Evolutionary conservation across 257 asterid genomes (phyloP).

Genomic region (Ehretia macrophylla): DNA sequence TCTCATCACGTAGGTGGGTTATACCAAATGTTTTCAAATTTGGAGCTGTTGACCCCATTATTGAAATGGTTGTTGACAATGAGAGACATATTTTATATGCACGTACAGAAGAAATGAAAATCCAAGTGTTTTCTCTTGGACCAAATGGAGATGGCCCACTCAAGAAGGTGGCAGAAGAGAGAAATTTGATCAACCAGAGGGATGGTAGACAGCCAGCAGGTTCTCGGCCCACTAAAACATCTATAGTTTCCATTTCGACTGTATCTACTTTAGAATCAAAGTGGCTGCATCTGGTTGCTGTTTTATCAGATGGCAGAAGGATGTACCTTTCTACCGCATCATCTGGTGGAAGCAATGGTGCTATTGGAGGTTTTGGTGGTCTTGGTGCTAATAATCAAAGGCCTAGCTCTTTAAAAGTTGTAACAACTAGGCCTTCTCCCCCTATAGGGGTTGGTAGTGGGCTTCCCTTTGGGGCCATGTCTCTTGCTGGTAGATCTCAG

Average conservation of each 20-base stretch:
- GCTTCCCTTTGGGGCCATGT: constrained; percentile 70
- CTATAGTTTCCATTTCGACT: constrained; percentile 84
- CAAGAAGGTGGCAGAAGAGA: constrained; percentile 89
- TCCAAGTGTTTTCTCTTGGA: constrained; percentile 87
- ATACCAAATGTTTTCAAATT: constrained; percentile 92
- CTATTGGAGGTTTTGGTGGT: constrained; percentile 63
- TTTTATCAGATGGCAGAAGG: constrained; percentile 94
- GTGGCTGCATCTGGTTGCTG: constrained; percentile 89
- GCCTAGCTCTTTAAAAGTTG: constrained; percentile 92
- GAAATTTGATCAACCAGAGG: constrained; percentile 82
- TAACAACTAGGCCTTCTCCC: constrained; percentile 91
- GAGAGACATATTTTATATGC: constrained; percentile 86
- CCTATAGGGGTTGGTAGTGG: constrained; percentile 84
- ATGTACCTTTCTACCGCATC: constrained; percentile 91
- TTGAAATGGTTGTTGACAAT: constrained; percentile 91
- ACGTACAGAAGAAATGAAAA: constrained; percentile 92
- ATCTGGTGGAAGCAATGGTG: constrained; percentile 66
- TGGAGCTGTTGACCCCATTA: constrained; percentile 89
- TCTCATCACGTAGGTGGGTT: constrained; percentile 67
- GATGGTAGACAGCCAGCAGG: constrained; percentile 83
- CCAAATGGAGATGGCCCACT: constrained; percentile 77
- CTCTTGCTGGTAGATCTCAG: constrained; percentile 87
- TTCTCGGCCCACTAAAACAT: constrained; percentile 58
- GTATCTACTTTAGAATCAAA: constrained; percentile 82
- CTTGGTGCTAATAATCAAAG: constrained; percentile 44